phyloP scores from a whole-genome alignment of 257 asterid species.

The Ophiorrhiza pumila region DNA sequence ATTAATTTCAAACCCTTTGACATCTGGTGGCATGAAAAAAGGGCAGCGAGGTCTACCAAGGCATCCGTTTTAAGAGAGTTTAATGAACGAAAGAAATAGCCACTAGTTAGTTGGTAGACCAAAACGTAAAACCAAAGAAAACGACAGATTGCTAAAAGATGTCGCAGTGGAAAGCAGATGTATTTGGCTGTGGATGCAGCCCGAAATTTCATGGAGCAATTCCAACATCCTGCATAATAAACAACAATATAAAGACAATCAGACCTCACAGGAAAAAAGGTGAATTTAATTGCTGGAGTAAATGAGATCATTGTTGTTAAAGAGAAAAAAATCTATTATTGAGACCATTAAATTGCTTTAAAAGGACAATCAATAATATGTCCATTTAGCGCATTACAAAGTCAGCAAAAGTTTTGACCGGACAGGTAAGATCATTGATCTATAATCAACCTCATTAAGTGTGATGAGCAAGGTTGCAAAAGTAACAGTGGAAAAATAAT shows the following conservation, averaged over 20 bases:
- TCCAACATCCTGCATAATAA: not conserved
- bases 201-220: not conserved
- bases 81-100: conserved; percentile 8
- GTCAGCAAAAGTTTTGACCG: not conserved
- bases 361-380: not conserved
- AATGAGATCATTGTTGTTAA: not conserved
- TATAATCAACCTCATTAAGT: not conserved
- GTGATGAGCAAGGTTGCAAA: not conserved
- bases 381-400: not conserved
- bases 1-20: conserved; percentile 16
- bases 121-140: conserved; percentile 12
- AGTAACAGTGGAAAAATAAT: not conserved
- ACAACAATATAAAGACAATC: conserved; percentile 1
- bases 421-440: not conserved
- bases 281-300: not conserved
- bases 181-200: not conserved
- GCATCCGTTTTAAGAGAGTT: conserved; percentile 4
- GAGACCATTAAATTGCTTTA: not conserved
- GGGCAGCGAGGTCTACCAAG: conserved; percentile 10
- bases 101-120: conserved; percentile 15
- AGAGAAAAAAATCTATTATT: not conserved
- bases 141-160: not conserved
- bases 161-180: not conserved
- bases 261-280: not conserved
- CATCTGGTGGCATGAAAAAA: conserved; percentile 13